phyloP scores from a whole-genome alignment of 2,329 filamentous ascomycete genomes.

The Colletotrichum caudatum region DNA sequence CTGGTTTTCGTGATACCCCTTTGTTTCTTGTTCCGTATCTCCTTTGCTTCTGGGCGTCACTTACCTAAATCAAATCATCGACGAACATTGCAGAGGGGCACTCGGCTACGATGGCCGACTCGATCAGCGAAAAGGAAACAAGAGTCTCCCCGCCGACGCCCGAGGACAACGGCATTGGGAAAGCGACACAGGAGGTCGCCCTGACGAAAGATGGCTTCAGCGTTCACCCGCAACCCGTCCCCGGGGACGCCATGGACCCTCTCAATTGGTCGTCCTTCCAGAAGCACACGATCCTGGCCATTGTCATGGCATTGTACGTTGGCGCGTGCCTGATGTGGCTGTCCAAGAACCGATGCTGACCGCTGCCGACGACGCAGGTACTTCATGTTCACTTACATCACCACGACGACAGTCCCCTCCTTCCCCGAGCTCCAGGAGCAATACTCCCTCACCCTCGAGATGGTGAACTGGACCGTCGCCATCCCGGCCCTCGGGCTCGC shows the following conservation, averaged over 20 bases:
- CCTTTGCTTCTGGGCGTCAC: no score
- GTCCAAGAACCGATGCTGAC: neutral
- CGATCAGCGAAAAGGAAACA: conserved; percentile 32
- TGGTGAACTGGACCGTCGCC: conserved; percentile 68
- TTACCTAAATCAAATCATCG: neutral
- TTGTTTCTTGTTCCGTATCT: neutral
- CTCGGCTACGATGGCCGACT: conserved; percentile 26
- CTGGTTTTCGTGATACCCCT: neutral
- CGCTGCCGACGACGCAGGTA: conserved; percentile 53
- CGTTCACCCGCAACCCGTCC: conserved; percentile 52
- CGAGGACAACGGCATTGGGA: conserved; percentile 21
- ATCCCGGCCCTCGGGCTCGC: conserved; percentile 63
- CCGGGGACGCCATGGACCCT: conserved; percentile 62
- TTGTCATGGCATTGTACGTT: conserved; percentile 65
- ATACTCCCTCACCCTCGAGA: conserved; percentile 57
- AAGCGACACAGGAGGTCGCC: conserved; percentile 37
- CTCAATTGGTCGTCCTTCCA: conserved; percentile 63
- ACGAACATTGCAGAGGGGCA: neutral
- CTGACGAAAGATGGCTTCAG: conserved; percentile 47
- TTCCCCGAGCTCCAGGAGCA: conserved; percentile 62
- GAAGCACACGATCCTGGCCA: conserved; percentile 62
- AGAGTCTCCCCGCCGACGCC: neutral
- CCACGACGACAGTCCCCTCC: conserved; percentile 67
- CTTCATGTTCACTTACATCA: conserved; percentile 70
- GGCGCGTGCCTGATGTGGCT: neutral